A percentile compares a stretch with the other conserved stretches of the same genome.
Conservation (phyloP, 805 yeast species). For the Sungouiella thailandica region DNA sequence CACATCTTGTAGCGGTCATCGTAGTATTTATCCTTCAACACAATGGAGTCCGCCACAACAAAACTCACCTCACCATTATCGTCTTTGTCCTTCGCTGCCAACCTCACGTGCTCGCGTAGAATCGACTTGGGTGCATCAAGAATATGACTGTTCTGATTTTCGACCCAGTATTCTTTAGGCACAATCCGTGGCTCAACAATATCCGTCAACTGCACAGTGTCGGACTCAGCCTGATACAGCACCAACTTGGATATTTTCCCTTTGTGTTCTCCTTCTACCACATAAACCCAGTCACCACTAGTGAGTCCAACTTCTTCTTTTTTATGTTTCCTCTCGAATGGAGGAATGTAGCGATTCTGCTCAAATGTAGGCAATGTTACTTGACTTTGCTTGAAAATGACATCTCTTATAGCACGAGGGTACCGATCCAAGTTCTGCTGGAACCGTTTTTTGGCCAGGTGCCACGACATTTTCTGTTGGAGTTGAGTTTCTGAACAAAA, state of each 20-base stretch:
- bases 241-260: slow-evolving; percentile 72
- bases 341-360: slow-evolving; percentile 15
- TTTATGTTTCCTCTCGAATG: slow-evolving; percentile 33
- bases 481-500: background rate
- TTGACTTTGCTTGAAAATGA: slow-evolving; percentile 17
- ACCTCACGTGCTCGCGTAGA: slow-evolving; percentile 54
- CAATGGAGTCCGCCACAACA: slow-evolving; percentile 74
- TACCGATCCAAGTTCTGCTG: slow-evolving; percentile 31
- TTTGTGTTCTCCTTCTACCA: slow-evolving; percentile 61
- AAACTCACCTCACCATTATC: slow-evolving; percentile 60
- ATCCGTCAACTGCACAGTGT: slow-evolving; percentile 62
- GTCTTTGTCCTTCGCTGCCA: slow-evolving; percentile 73
- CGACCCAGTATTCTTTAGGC: slow-evolving; percentile 70
- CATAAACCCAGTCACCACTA: slow-evolving; percentile 74
- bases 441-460: slow-evolving; percentile 30
- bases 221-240: slow-evolving; percentile 53
- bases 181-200: slow-evolving; percentile 62
- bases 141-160: slow-evolving; percentile 67
- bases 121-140: slow-evolving; percentile 64
- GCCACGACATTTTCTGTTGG: slow-evolving; percentile 24
- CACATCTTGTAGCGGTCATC: slow-evolving; percentile 68
- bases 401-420: slow-evolving; percentile 28
- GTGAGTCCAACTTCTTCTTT: slow-evolving; percentile 56
- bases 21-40: slow-evolving; percentile 63
- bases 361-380: slow-evolving; percentile 35